These are phyloP conservation scores for Acer saccharum DNA, from an alignment of 345 rosid genomes.

Conservation along the genomic window DNA sequence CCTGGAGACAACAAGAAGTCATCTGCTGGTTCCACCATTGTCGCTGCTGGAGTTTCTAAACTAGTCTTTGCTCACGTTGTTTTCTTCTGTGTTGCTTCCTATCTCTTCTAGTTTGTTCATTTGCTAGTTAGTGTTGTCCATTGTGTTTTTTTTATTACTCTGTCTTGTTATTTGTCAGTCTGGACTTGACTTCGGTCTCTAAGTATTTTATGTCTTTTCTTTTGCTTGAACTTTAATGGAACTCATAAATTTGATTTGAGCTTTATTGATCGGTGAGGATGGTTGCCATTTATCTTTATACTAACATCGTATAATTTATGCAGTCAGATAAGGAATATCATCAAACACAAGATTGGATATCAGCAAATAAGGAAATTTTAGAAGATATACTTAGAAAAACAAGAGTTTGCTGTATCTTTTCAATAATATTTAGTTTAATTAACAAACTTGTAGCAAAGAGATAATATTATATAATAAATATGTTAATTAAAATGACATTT, in stretches of 20 bases:
- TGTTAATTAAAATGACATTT: too few relatives aligned
- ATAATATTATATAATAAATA: too few relatives aligned
- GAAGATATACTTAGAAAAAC: too few relatives aligned
- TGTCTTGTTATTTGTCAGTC: neutral
- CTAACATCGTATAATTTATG: too few relatives aligned
- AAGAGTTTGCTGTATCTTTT: too few relatives aligned
- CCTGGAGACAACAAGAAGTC: slow-evolving; percentile 18
- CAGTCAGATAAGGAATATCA: too few relatives aligned
- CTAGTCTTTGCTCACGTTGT: slow-evolving; percentile 13
- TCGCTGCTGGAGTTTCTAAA: slow-evolving; percentile 3
- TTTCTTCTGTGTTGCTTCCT: slow-evolving; percentile 12
- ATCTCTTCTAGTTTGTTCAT: slow-evolving; percentile 18
- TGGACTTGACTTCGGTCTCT: neutral
- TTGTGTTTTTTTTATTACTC: neutral
- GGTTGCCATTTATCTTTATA: too few relatives aligned
- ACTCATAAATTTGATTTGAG: neutral
- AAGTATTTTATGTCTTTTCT: neutral
- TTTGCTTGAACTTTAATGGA: neutral
- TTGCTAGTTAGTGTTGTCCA: neutral
- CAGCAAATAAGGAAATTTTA: too few relatives aligned
- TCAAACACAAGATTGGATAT: too few relatives aligned
- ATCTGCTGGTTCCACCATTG: slow-evolving; percentile 18
- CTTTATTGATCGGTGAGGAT: too few relatives aligned
- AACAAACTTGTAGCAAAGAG: too few relatives aligned
- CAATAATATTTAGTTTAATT: too few relatives aligned